phyloP scores from a whole-genome alignment of 1,284 basidiomycete genomes.

The Papiliotrema laurentii region DNA sequence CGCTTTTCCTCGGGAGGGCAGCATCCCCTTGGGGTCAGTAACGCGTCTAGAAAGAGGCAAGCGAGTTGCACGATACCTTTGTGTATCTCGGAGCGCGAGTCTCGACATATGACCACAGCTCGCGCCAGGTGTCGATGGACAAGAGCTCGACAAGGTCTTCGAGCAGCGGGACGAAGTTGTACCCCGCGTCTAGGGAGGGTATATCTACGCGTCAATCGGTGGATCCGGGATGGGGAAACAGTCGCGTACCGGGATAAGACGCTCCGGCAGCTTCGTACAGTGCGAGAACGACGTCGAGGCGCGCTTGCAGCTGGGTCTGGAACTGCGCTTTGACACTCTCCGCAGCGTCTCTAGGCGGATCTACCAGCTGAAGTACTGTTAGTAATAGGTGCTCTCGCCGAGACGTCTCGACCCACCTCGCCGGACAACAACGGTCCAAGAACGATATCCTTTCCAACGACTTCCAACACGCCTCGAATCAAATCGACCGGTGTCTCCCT shows the following conservation, averaged over 20 bases:
- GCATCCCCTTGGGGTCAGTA: slow-evolving; percentile 32
- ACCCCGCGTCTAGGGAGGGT: slow-evolving; percentile 35
- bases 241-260: slow-evolving; percentile 19
- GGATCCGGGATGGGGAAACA: background rate
- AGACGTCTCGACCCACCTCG: slow-evolving; percentile 17
- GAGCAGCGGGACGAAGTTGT: slow-evolving; percentile 38
- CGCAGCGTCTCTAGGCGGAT: background rate
- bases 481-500: slow-evolving; percentile 1
- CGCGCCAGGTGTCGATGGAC: slow-evolving; percentile 34
- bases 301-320: slow-evolving; percentile 27
- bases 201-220: slow-evolving; percentile 11
- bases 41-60: background rate
- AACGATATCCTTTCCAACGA: slow-evolving; percentile 34
- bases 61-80: slow-evolving; percentile 13
- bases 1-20: slow-evolving; percentile 41
- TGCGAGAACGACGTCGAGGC: slow-evolving; percentile 38
- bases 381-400: too few species aligned
- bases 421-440: slow-evolving; percentile 21
- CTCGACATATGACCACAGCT: slow-evolving; percentile 39
- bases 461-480: slow-evolving; percentile 28
- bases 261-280: slow-evolving; percentile 32
- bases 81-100: slow-evolving; percentile 38
- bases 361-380: background rate
- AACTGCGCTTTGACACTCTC: slow-evolving; percentile 18
- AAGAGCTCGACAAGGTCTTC: slow-evolving; percentile 44